Base-by-base conservation (phyloP, 2,329 filamentous ascomycete genomes). In the Raffaelea deltoideospora region DNA sequence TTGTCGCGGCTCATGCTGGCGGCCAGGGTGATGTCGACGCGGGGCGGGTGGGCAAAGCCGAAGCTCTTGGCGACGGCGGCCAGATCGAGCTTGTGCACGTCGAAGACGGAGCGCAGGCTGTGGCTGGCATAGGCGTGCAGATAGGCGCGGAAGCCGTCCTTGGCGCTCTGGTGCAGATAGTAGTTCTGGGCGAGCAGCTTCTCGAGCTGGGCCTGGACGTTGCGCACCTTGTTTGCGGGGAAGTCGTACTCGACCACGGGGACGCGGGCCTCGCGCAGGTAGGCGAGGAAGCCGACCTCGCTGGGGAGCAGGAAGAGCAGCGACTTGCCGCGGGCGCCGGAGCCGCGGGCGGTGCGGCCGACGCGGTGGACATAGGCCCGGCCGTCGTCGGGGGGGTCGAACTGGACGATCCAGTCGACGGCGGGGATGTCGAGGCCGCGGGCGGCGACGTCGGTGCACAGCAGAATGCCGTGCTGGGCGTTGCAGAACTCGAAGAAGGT, bases 171-270 rank as follows among this genome's bases (percentile, higher is more conserved):
- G 64, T 95, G 90, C 40, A 98, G 70, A 58, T 95, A 95, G 65
- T 96, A 96, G 60, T 98, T 96, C 56, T 90, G 82, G 22, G 74
- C 75, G 50, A 98, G 92, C 46, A 96, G 71, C 61, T 88, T 90
- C 67, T 96, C 88, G 10, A 96, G 72, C 58, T 95, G 86, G 50
- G 81, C 76, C 63, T 92, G 79, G 47, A 93, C 77, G 51, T 92
- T 90, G 50, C 88, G 67, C 45, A 98, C 84, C 68, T 93, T 94
- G 63, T 83, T 87, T 39, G 76, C 67, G 2, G 88, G 88, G 53
- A 98, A 90, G 52, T 96, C 88, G 51, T 94, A 96, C 59, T 98
- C 90, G 21, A 93, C 84, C 7, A 98, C 78, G 2, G 90, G 90
- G 2, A 98, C 87, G 43, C 85, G 76, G 13, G 87, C 86, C 37